These are phyloP conservation scores for Arthrobotrys musiformis DNA, from an alignment of 2,329 filamentous ascomycete genomes.

Conservation along the genomic window DNA sequence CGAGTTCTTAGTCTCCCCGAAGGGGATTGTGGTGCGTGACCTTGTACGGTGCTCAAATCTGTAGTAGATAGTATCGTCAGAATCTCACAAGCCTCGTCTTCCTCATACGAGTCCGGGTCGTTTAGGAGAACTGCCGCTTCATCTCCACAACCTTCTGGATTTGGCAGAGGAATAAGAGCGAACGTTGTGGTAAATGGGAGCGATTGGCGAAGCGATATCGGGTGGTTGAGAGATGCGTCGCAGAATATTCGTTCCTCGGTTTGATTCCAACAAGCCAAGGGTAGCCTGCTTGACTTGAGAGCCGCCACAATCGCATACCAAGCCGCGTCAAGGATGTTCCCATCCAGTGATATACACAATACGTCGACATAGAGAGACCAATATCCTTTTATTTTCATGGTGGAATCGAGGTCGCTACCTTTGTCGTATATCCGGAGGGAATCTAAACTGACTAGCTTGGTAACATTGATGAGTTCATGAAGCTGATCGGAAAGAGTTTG, in stretches of 20 bases:
- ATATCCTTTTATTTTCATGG: constrained; percentile 77
- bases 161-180: constrained; percentile 66
- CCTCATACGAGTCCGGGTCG: constrained; percentile 91
- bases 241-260: constrained; percentile 84
- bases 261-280: constrained; percentile 81
- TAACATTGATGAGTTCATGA: constrained; percentile 57
- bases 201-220: constrained; percentile 68
- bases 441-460: constrained; percentile 52
- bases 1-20: constrained; percentile 65
- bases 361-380: constrained; percentile 96
- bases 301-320: constrained; percentile 88
- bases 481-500: constrained; percentile 82
- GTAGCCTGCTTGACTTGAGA: constrained; percentile 79
- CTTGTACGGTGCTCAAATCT: constrained; percentile 59
- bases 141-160: neutral
- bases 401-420: constrained; percentile 59
- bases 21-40: neutral
- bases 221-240: constrained; percentile 62
- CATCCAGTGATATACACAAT: constrained; percentile 92
- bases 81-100: constrained; percentile 82
- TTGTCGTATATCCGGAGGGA: constrained; percentile 56
- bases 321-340: constrained; percentile 89
- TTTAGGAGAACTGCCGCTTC: constrained; percentile 74
- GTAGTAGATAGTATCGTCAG: constrained; percentile 73
- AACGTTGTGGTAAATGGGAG: constrained; percentile 82